Conservation (phyloP, 2,329 filamentous ascomycete genomes). For the Fusarium lateritium region DNA sequence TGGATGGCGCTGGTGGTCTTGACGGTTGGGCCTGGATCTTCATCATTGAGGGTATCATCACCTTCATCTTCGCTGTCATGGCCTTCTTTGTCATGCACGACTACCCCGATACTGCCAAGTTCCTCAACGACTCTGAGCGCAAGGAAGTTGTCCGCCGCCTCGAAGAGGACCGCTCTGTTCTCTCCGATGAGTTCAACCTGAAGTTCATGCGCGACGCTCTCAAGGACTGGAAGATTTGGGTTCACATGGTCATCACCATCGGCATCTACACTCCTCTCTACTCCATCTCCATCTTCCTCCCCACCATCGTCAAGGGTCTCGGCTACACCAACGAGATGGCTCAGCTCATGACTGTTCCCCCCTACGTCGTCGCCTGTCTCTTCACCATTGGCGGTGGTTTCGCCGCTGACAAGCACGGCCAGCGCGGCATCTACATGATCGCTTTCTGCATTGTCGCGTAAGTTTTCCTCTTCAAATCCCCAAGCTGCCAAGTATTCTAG, state of each 20-base stretch:
- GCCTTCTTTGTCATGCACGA: constrained; percentile 70
- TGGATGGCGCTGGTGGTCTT: constrained; percentile 65
- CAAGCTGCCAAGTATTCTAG: constrained; percentile 16
- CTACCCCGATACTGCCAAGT: constrained; percentile 68
- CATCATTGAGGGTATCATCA: constrained; percentile 73
- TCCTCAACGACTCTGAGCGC: constrained; percentile 62
- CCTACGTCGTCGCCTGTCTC: constrained; percentile 56
- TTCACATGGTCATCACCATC: constrained; percentile 74
- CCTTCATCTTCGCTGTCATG: constrained; percentile 60
- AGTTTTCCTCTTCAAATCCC: constrained; percentile 32
- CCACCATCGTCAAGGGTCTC: constrained; percentile 55
- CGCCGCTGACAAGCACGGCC: constrained; percentile 57
- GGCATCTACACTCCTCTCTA: constrained; percentile 63
- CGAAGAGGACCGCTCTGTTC: constrained; percentile 58
- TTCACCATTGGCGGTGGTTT: constrained; percentile 59
- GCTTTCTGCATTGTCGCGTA: constrained; percentile 55
- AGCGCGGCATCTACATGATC: constrained; percentile 58
- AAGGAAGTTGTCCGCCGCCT: constrained; percentile 61
- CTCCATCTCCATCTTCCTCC: constrained; percentile 57
- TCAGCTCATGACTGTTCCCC: constrained; percentile 58
- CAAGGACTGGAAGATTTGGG: constrained; percentile 69
- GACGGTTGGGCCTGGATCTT: constrained; percentile 86
- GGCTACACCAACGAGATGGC: constrained; percentile 56
- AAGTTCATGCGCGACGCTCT: constrained; percentile 70
- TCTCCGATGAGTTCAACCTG: constrained; percentile 71